Evolutionary conservation across 192 early-diverging fungal genomes (phyloP).

Genomic region (Entomortierella lignicola): DNA sequence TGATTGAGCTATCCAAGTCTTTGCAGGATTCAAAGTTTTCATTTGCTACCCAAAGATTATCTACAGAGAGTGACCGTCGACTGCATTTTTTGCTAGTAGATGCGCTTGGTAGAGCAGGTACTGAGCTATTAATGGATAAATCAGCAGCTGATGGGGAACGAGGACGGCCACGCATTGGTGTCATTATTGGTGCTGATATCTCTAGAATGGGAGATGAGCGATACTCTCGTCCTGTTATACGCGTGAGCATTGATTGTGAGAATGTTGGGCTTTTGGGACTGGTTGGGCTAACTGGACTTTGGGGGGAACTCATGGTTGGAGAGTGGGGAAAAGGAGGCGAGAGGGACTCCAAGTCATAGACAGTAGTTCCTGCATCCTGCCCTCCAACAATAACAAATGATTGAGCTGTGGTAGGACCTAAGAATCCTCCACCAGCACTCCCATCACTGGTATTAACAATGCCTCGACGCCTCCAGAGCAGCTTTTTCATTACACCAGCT

Average conservation of each 20-base stretch:
- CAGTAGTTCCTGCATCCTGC: constrained; percentile 10
- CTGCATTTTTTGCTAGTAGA: constrained; percentile 5
- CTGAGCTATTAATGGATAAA: background rate
- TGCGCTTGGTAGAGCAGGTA: background rate
- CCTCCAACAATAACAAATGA: constrained; percentile 41
- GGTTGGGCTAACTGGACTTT: constrained; percentile 2
- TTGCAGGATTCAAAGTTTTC: background rate
- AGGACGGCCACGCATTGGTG: constrained; percentile 6
- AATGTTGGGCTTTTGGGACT: constrained; percentile 20
- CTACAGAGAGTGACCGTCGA: constrained; percentile 32
- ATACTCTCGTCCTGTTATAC: constrained; percentile 5
- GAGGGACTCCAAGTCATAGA: constrained; percentile 19
- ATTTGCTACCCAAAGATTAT: constrained; percentile 7
- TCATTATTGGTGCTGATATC: constrained; percentile 20
- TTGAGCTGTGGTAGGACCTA: background rate
- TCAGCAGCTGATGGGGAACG: background rate
- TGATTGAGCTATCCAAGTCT: background rate
- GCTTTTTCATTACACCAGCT: constrained; percentile 41
- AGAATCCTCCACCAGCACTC: background rate
- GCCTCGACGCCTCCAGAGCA: constrained; percentile 20
- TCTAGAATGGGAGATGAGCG: constrained; percentile 5
- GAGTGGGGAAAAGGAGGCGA: background rate
- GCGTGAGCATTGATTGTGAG: constrained; percentile 14
- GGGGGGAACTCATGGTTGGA: background rate
- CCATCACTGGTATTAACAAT: constrained; percentile 9